Evolutionary conservation across 179 eudicot species (phyloP), one percentile per base, ranked within the genome.

Genomic region (Corrigiola litoralis): DNA sequence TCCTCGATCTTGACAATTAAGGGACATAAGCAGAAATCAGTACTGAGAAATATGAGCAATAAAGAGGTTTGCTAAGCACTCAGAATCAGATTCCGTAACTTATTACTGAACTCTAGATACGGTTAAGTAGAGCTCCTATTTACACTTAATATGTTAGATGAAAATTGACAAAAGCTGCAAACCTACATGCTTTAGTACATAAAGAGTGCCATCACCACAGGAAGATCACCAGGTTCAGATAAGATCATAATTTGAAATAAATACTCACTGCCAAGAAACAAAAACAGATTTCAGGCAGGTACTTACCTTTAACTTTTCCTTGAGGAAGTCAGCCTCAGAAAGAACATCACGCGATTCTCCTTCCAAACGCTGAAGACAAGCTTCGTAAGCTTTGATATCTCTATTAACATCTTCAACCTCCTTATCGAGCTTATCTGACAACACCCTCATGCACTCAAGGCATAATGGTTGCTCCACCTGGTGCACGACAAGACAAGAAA

Each of bases 381-480:
- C 90, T 72, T 90, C 98, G 73, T 92, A 92, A 45, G 92, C 95
- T 80, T 84, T 71, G 20, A 90, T 82, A 77, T 92, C 98, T 68
- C 77, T 73, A 74, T 85, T 77, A 54, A 90, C 92, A 73, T 92
- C 98, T 79, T 92, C 98, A 72, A 92, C 87, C 86, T 92, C 97
- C 80, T 92, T 90, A 64, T 92, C 98, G 59, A 92, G 90, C 78
- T 90, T 92, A 80, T 90, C 95, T 58, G 97, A 92, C 68, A 92
- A 66, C 70, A 85, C 85, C 77, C 87, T 82, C 98, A 92, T 92
- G 82, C 98, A 92, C 77, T 92, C 98, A 8, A 92, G 82, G 75
- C 97, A 92, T 62, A 92, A 63, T 40, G 98, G 98, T 72, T 92
- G 98, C 70, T 92, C 97, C 78, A 92, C 92, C 98, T 92, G 71